Evolutionary conservation across 2,329 filamentous ascomycete species (phyloP).

Genomic region (Colletotrichum costaricense): DNA sequence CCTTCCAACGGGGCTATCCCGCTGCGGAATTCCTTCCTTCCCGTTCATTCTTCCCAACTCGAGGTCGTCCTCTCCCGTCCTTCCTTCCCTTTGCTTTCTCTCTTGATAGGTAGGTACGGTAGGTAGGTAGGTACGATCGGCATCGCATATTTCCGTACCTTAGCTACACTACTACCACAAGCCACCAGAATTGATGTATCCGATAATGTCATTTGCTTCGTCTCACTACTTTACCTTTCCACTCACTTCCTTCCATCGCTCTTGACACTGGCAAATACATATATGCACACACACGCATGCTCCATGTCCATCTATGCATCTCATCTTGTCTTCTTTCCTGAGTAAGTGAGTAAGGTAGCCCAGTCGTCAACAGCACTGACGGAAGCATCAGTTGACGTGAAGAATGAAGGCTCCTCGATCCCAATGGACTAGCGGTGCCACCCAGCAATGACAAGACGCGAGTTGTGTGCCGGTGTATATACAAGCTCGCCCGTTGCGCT

Average conservation of each 20-base stretch:
- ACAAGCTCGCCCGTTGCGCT: no score
- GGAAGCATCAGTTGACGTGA: slow-evolving; percentile 2
- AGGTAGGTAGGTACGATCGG: not conserved
- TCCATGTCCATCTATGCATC: not conserved
- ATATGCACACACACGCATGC: no score
- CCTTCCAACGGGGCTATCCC: not conserved
- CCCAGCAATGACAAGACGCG: no score
- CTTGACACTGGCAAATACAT: no score
- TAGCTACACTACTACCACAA: no score
- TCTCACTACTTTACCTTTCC: no score
- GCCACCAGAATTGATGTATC: no score
- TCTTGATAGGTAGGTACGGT: not conserved
- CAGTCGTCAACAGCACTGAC: not conserved
- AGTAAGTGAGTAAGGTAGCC: not conserved
- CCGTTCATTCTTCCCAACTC: not conserved
- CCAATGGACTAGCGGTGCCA: not conserved
- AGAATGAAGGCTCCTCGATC: not conserved
- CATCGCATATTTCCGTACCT: not conserved
- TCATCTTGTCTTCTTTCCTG: no score
- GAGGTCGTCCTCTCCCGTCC: no score
- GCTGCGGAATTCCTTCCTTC: not conserved
- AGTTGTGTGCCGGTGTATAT: not conserved
- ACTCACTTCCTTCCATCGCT: not conserved
- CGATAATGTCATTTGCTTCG: no score
- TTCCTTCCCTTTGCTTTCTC: no score